Evolutionary conservation across 2,329 filamentous ascomycete genomes (phyloP).

Genomic region (Amauroascus verrucosus): DNA sequence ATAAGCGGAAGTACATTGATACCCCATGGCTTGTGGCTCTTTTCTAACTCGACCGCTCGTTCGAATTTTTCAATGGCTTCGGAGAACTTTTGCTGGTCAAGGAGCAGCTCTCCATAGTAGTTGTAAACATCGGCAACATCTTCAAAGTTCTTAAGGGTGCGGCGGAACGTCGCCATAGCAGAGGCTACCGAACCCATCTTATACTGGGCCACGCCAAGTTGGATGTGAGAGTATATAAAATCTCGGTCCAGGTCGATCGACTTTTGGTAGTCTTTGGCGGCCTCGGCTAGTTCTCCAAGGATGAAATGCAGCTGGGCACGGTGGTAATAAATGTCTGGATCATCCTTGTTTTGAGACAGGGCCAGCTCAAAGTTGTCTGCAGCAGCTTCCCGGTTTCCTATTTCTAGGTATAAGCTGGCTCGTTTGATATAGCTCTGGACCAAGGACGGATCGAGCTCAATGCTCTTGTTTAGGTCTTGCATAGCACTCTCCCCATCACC

Average conservation of each 20-base stretch:
- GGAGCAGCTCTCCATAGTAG: slow-evolving; percentile 94
- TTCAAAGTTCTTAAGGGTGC: slow-evolving; percentile 97
- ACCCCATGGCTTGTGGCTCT: slow-evolving; percentile 79
- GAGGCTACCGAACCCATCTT: slow-evolving; percentile 98
- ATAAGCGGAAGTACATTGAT: slow-evolving; percentile 98
- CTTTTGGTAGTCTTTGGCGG: slow-evolving; percentile 97
- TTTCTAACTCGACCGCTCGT: slow-evolving; percentile 97
- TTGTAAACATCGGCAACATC: slow-evolving; percentile 97
- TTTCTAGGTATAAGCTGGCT: slow-evolving; percentile 93
- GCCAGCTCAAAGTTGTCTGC: slow-evolving; percentile 80
- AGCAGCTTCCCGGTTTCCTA: slow-evolving; percentile 80
- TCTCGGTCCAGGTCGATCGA: slow-evolving; percentile 91
- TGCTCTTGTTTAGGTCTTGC: slow-evolving; percentile 78
- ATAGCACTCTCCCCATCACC: slow-evolving; percentile 79
- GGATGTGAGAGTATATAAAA: slow-evolving; percentile 99
- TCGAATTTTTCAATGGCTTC: slow-evolving; percentile 98
- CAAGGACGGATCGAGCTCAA: slow-evolving; percentile 75
- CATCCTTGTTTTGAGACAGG: slow-evolving; percentile 69
- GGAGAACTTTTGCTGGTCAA: slow-evolving; percentile 91
- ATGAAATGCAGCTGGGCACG: slow-evolving; percentile 98
- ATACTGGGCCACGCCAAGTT: slow-evolving; percentile 97
- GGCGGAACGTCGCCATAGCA: slow-evolving; percentile 95
- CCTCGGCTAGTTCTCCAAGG: slow-evolving; percentile 81
- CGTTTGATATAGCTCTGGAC: slow-evolving; percentile 98
- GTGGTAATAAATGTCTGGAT: slow-evolving; percentile 98